phyloP scores from a whole-genome alignment of 1,139 yeast species.

The Protomyces macrosporus region DNA sequence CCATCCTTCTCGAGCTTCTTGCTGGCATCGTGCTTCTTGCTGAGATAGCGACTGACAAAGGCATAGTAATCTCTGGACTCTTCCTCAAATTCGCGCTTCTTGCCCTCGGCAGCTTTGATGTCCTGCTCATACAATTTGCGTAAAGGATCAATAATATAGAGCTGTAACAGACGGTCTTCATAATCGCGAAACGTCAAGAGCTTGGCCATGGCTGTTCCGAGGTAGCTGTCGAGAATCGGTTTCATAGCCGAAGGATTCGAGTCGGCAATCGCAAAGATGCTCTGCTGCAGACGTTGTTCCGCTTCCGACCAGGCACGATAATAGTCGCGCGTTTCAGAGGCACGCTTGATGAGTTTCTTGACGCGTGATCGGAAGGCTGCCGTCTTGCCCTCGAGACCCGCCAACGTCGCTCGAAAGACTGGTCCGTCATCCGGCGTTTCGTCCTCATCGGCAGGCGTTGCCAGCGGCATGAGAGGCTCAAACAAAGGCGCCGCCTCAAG shows the following conservation, averaged over 20 bases:
- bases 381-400: slow-evolving; percentile 51
- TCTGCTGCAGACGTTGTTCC: slow-evolving; percentile 38
- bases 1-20: slow-evolving; percentile 49
- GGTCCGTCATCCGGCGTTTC: slow-evolving; percentile 60
- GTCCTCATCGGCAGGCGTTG: background rate
- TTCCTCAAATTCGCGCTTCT: slow-evolving; percentile 60
- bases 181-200: slow-evolving; percentile 29
- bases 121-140: slow-evolving; percentile 43
- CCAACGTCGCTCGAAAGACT: slow-evolving; percentile 55
- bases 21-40: slow-evolving; percentile 53
- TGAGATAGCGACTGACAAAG: slow-evolving; percentile 64
- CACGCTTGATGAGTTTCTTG: slow-evolving; percentile 42
- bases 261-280: slow-evolving; percentile 37
- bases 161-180: slow-evolving; percentile 35
- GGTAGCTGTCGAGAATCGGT: slow-evolving; percentile 38
- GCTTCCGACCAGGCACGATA: slow-evolving; percentile 40
- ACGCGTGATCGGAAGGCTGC: slow-evolving; percentile 48
- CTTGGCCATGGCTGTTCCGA: slow-evolving; percentile 32
- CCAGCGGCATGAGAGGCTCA: background rate
- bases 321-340: slow-evolving; percentile 40
- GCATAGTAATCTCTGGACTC: slow-evolving; percentile 68
- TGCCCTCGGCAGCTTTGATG: slow-evolving; percentile 42
- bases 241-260: slow-evolving; percentile 39
- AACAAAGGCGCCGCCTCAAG: slow-evolving; percentile 2
- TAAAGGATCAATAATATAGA: slow-evolving; percentile 43